These are phyloP conservation scores for Saccharum officinarum DNA, from an alignment of 176 grass and related monocot genomes.

Conservation along the genomic window DNA sequence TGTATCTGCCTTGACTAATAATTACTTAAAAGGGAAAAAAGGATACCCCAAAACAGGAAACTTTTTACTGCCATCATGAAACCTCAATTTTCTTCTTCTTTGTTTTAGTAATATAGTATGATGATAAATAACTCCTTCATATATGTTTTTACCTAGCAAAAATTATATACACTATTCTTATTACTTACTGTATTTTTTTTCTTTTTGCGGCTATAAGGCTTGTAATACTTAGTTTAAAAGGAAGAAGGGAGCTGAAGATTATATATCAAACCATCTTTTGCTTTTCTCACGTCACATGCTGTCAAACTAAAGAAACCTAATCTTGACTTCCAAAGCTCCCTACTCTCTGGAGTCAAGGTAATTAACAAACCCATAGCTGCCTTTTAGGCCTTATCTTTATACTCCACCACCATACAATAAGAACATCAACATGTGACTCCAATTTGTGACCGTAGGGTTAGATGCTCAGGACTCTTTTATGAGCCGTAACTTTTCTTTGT, in stretches of 20 bases:
- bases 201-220: no score
- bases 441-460: conserved; percentile 27
- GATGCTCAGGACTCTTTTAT: conserved; percentile 36
- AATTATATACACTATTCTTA: neutral
- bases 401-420: conserved; percentile 11
- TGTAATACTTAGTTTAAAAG: neutral
- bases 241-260: neutral
- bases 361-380: neutral
- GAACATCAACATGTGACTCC: conserved; percentile 34
- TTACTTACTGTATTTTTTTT: no score
- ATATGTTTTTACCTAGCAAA: no score
- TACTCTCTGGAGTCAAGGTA: conserved; percentile 25
- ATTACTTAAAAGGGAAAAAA: no score
- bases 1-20: no score
- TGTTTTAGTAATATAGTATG: no score
- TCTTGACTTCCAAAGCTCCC: conserved; percentile 40
- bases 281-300: conserved; percentile 15
- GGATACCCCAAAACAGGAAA: no score
- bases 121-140: no score
- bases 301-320: conserved; percentile 14
- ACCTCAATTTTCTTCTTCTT: no score
- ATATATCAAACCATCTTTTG: neutral
- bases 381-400: conserved; percentile 35
- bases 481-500: conserved; percentile 21
- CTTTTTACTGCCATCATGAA: no score